Percentiles rank a stretch among this genome's conserved stretches.
Evolutionary conservation across 495 filamentous ascomycete species (phyloP).

Genomic region (Penicillium fimorum): DNA sequence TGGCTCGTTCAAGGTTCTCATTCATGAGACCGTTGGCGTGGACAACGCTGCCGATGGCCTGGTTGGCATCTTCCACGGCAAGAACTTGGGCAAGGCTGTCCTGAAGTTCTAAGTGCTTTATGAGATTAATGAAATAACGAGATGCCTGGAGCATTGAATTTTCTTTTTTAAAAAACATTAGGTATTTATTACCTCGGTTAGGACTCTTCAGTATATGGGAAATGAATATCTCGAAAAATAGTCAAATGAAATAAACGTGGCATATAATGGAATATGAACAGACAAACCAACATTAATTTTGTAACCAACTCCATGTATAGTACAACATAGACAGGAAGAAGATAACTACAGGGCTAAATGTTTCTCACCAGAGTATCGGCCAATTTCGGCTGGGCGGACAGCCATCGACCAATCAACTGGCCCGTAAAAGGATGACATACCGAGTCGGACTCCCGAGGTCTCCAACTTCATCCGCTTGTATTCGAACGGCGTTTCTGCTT

Average conservation of each 20-base stretch:
- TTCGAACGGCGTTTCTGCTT: conserved; percentile 25
- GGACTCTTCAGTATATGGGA: not conserved
- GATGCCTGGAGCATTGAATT: conserved; percentile 13
- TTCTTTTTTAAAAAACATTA: conserved; percentile 8
- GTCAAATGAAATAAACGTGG: not conserved
- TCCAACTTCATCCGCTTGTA: conserved; percentile 37
- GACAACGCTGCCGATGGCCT: conserved; percentile 79
- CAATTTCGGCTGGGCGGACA: conserved; percentile 47
- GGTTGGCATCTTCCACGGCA: conserved; percentile 80
- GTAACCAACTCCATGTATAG: not conserved
- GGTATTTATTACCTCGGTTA: conserved; percentile 11
- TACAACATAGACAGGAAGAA: conserved; percentile 3
- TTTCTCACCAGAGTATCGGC: conserved; percentile 36
- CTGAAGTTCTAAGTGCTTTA: conserved; percentile 59
- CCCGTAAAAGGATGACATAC: conserved; percentile 45
- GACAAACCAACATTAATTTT: not conserved
- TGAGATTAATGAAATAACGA: conserved; percentile 16
- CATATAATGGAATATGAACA: not conserved
- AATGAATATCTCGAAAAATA: not conserved
- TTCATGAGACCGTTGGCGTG: conserved; percentile 72
- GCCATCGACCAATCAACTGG: conserved; percentile 42
- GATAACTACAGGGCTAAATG: conserved; percentile 18
- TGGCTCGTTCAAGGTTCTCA: conserved; percentile 72
- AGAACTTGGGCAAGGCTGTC: conserved; percentile 92
- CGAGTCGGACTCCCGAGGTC: conserved; percentile 48